Evolutionary conservation across 2,329 filamentous ascomycete genomes (phyloP).

Genomic region (Arthrobotrys musiformis): DNA sequence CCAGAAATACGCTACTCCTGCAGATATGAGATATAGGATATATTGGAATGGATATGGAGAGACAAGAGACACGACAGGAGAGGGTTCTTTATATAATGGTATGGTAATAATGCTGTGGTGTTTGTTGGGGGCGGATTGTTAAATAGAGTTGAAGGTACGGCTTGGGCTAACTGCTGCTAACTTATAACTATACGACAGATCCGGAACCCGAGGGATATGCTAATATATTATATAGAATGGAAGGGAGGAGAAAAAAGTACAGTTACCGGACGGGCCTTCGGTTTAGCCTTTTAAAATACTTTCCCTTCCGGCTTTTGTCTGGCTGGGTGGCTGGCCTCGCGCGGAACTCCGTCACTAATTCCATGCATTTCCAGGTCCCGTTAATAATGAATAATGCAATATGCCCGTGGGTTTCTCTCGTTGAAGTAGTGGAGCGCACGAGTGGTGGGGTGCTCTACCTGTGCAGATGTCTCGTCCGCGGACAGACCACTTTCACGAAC

Average conservation of each 20-base stretch:
- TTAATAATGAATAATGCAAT: no score
- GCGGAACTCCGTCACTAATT: constrained; percentile 54
- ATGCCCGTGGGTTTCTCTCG: no score
- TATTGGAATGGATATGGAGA: neutral
- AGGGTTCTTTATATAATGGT: neutral
- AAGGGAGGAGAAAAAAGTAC: neutral
- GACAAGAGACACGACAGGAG: neutral
- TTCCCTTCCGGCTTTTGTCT: neutral
- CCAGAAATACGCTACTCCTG: no score
- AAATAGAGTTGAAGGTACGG: constrained; percentile 30
- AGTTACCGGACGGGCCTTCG: neutral
- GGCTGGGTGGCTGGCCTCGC: constrained; percentile 1
- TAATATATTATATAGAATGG: neutral
- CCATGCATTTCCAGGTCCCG: constrained; percentile 31
- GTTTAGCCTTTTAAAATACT: constrained; percentile 28
- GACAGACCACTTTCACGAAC: constrained; percentile 37
- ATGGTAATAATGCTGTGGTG: neutral
- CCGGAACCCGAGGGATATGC: constrained; percentile 37
- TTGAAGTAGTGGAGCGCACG: neutral
- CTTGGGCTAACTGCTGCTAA: no score
- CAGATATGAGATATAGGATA: no score
- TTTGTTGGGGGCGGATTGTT: neutral
- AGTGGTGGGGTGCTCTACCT: neutral
- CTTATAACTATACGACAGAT: constrained; percentile 49
- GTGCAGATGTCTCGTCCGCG: constrained; percentile 11